A percentile compares a stretch with the other conserved stretches of the same genome.
phyloP scores from a whole-genome alignment of 768 basidiomycete species.

The Suillus sp. region DNA sequence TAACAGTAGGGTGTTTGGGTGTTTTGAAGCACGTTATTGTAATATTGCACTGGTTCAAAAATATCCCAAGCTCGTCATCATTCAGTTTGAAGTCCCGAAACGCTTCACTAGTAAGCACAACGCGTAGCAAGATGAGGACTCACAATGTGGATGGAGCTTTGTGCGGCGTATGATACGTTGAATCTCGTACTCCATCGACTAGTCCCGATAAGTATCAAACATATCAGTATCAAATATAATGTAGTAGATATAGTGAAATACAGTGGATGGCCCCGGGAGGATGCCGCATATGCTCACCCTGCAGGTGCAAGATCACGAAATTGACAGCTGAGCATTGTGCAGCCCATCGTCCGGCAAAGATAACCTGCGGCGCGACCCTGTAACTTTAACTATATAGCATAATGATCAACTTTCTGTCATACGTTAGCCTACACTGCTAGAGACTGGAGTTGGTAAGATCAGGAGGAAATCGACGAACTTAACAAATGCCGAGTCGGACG shows the following conservation, averaged over 20 bases:
- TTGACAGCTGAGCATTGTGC: background rate
- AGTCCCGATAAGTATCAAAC: background rate
- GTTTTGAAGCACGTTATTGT: background rate
- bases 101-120: background rate
- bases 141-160: background rate
- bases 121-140: background rate
- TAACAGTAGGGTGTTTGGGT: background rate
- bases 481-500: background rate
- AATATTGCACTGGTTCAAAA: background rate
- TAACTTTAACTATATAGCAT: too few species aligned
- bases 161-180: background rate
- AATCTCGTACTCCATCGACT: background rate
- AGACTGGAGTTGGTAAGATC: background rate
- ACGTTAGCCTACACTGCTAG: too few species aligned
- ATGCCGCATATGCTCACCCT: background rate
- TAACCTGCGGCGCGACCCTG: background rate
- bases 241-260: too few species aligned
- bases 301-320: background rate
- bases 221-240: too few species aligned
- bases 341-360: background rate
- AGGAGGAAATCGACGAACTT: background rate
- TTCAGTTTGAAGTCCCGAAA: background rate
- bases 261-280: background rate
- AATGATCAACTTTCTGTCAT: too few species aligned
- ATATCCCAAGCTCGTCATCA: background rate